A percentile compares a stretch with the other conserved stretches of the same genome.
Evolutionary conservation across 2,329 filamentous ascomycete genomes (phyloP).

Genomic region (Magnaporthiopsis poae): DNA sequence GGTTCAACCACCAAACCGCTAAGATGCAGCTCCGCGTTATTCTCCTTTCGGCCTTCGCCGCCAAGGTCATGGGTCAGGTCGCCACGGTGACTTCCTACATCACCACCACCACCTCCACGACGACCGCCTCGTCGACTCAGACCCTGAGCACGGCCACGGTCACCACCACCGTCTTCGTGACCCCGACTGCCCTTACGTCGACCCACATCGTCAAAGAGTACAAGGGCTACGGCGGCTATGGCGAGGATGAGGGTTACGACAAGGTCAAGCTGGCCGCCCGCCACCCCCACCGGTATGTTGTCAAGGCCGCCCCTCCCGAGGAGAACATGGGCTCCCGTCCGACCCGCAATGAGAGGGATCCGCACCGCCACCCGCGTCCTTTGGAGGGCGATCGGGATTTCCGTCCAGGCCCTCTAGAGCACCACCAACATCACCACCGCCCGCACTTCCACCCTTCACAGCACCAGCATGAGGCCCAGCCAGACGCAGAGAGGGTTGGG

Average conservation of each 20-base stretch:
- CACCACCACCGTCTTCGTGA: conserved; percentile 2
- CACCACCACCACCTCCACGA: not conserved
- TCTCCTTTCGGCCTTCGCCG: not conserved
- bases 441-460: conserved; percentile 1
- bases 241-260: conserved; percentile 4
- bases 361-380: too few relatives aligned
- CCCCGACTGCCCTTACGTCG: not conserved
- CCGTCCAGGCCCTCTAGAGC: not conserved
- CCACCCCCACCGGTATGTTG: not conserved
- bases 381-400: too few relatives aligned
- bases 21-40: not conserved
- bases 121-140: not conserved
- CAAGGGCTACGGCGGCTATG: conserved; percentile 3
- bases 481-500: conserved; percentile 22
- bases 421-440: conserved; percentile 3
- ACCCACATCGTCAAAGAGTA: conserved; percentile 7
- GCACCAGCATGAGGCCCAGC: conserved; percentile 15
- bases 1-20: not conserved
- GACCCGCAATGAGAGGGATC: too few relatives aligned
- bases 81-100: conserved; percentile 6
- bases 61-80: not conserved
- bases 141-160: conserved; percentile 3
- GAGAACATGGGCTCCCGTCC: too few relatives aligned
- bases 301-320: not conserved
- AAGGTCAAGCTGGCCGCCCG: not conserved